Evolutionary conservation across 2,329 filamentous ascomycete genomes (phyloP).

Genomic region (Colletotrichum caudatum): DNA sequence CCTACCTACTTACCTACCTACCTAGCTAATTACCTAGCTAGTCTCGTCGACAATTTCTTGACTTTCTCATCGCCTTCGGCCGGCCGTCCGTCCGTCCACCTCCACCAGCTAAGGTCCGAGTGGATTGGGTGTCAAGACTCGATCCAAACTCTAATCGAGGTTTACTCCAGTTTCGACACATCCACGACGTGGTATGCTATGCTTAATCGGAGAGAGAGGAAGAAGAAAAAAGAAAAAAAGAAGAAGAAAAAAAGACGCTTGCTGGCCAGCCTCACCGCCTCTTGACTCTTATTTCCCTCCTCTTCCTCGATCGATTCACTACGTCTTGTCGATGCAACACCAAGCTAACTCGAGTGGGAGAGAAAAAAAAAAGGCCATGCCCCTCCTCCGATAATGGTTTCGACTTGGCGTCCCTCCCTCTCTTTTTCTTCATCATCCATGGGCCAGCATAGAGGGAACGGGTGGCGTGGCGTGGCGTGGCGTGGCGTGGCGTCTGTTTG

Average conservation of each 20-base stretch:
- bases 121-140: slow-evolving; percentile 25
- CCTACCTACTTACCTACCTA: too few relatives aligned
- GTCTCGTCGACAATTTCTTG: slow-evolving; percentile 8
- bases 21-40: too few relatives aligned
- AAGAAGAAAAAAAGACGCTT: neutral
- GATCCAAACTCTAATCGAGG: slow-evolving; percentile 37
- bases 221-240: too few relatives aligned
- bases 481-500: neutral
- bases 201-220: slow-evolving; percentile 4
- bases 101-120: slow-evolving; percentile 17
- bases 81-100: too few relatives aligned
- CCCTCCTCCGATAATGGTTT: slow-evolving; percentile 9
- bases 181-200: slow-evolving; percentile 30
- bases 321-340: slow-evolving; percentile 3
- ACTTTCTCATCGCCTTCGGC: slow-evolving; percentile 18
- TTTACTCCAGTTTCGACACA: slow-evolving; percentile 27
- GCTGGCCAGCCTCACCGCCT: slow-evolving; percentile 30
- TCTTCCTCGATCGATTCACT: neutral
- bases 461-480: neutral
- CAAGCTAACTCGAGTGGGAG: slow-evolving; percentile 24
- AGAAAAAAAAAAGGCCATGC: neutral
- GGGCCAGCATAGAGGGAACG: neutral
- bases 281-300: neutral
- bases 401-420: neutral
- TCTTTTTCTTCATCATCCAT: neutral